A percentile compares a stretch with the other conserved stretches of the same genome.
phyloP scores from a whole-genome alignment of 2,329 filamentous ascomycete genomes.

The Aspergillus oerlinghausenensis region DNA sequence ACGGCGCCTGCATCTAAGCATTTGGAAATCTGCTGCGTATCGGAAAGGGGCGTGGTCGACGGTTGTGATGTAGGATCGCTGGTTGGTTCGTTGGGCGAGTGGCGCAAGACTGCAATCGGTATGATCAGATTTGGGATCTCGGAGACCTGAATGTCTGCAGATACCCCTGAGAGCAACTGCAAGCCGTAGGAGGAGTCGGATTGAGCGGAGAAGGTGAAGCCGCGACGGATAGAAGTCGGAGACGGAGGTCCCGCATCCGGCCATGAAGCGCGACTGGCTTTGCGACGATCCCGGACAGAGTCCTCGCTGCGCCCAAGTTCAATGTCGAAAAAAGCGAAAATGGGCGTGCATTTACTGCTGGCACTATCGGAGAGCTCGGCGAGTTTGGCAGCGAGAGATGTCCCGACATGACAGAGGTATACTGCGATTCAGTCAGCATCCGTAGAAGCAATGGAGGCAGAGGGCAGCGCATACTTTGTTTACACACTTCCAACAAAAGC shows the following conservation, averaged over 20 bases:
- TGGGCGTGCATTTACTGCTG: slow-evolving; percentile 47
- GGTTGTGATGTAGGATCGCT: slow-evolving; percentile 13
- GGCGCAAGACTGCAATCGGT: slow-evolving; percentile 45
- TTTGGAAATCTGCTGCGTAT: slow-evolving; percentile 56
- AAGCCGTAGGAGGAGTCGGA: slow-evolving; percentile 47
- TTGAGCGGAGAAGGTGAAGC: slow-evolving; percentile 41
- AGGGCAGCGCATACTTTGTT: slow-evolving; percentile 43
- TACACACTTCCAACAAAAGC: slow-evolving; percentile 48
- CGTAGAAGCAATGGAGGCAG: slow-evolving; percentile 10
- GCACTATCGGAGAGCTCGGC: slow-evolving; percentile 48
- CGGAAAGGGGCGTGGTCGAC: slow-evolving; percentile 36
- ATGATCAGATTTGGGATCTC: slow-evolving; percentile 47
- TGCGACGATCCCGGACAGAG: slow-evolving; percentile 29
- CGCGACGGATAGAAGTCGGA: slow-evolving; percentile 29
- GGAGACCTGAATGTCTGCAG: slow-evolving; percentile 47
- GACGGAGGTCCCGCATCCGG: slow-evolving; percentile 28
- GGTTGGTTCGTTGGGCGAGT: slow-evolving; percentile 15
- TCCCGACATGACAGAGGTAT: slow-evolving; percentile 50
- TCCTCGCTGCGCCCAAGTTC: slow-evolving; percentile 35
- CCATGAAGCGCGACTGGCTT: slow-evolving; percentile 27
- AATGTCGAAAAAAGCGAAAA: slow-evolving; percentile 53
- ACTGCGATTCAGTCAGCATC: slow-evolving; percentile 35
- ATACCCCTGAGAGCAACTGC: slow-evolving; percentile 45
- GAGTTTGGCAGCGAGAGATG: slow-evolving; percentile 50
- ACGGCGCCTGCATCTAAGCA: slow-evolving; percentile 83